phyloP scores from a whole-genome alignment of 2,329 filamentous ascomycete species.

The Bisporella sp. region DNA sequence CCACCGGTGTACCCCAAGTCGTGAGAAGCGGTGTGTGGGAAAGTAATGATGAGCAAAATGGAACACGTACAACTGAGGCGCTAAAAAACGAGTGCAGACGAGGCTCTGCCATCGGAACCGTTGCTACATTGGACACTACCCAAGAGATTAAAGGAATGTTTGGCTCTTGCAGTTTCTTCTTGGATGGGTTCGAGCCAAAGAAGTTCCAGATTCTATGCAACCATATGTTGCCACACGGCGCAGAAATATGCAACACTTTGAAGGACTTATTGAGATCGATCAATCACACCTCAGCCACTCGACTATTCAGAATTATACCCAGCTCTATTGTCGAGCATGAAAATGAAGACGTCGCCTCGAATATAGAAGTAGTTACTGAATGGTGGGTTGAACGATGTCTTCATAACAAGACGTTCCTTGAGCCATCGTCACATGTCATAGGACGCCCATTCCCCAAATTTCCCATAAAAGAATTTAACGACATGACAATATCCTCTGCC shows the following conservation, averaged over 20 bases:
- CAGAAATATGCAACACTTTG: slow-evolving; percentile 16
- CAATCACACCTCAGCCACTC: slow-evolving; percentile 3
- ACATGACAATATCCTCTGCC: slow-evolving; percentile 70
- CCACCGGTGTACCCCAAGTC: slow-evolving; percentile 30
- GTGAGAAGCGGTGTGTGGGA: slow-evolving; percentile 23
- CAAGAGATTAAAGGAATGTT: slow-evolving; percentile 31
- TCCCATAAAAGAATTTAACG: slow-evolving; percentile 61
- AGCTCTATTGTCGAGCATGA: slow-evolving; percentile 27
- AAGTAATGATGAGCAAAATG: slow-evolving; percentile 8
- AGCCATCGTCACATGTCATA: slow-evolving; percentile 63
- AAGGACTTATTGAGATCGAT: slow-evolving; percentile 9
- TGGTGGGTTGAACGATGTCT: slow-evolving; percentile 92
- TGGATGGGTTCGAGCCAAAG: slow-evolving; percentile 35
- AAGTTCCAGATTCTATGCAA: slow-evolving; percentile 30
- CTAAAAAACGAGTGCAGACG: background rate
- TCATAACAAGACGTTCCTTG: slow-evolving; percentile 63
- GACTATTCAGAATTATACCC: slow-evolving; percentile 35
- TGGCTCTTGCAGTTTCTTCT: slow-evolving; percentile 32
- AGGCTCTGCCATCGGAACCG: background rate
- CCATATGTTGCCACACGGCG: slow-evolving; percentile 31
- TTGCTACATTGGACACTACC: slow-evolving; percentile 2
- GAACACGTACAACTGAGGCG: background rate
- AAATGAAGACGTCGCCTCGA: slow-evolving; percentile 27
- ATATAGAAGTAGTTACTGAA: slow-evolving; percentile 63
- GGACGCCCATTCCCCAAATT: slow-evolving; percentile 70